Base-by-base conservation (phyloP, 169 alveolate species). In the Besnoitia besnoiti region DNA sequence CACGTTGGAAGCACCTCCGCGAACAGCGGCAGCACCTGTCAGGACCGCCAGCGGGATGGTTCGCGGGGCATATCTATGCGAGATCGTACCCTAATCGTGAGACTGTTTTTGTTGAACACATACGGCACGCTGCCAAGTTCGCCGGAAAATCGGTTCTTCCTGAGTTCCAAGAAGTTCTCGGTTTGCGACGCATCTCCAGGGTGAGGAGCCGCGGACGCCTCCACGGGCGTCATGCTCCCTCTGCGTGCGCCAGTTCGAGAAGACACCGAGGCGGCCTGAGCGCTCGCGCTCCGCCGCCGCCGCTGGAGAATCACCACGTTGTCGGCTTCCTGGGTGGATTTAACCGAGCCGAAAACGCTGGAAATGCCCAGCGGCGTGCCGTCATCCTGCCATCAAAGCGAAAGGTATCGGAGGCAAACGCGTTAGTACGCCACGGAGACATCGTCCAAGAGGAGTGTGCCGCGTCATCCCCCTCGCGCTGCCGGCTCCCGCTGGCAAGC, bases 321-420 rank as follows among this genome's bases (percentile, higher is more conserved):
- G 89, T 98, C 99, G n/a, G 99, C 99, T 93, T 98, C 99, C 93
- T 98, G 98, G 5, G 99, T 98, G 0, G 98, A 96, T 94, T 98
- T 98, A 4, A 99, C 99, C 44, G 98, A 95, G n/a, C 99, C 99
- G 94, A 98, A 98, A 33, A 98, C 98, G 12, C 98, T 95, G 12
- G 99, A 95, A 40, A 98, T 94, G 49, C 98, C 98, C 7, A 98
- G 95, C 50, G 97, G 98, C 80, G 97, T 96, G 44, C 96, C 98
- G 89, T 98, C 99, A 42, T 98, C 99, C 94, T 91, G 67, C 5
- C 7, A n/a, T n/a, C n/a, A n/a, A n/a, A n/a, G n/a, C n/a, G n/a
- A n/a, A n/a, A n/a, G n/a, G n/a, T n/a, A n/a, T n/a, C n/a, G n/a
- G 30, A 5, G 67, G 4, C 67, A n/a, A 21, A 49, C 55, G 14